phyloP scores from a whole-genome alignment of 192 early-diverging fungal genomes.

The Coemansia biformis region DNA sequence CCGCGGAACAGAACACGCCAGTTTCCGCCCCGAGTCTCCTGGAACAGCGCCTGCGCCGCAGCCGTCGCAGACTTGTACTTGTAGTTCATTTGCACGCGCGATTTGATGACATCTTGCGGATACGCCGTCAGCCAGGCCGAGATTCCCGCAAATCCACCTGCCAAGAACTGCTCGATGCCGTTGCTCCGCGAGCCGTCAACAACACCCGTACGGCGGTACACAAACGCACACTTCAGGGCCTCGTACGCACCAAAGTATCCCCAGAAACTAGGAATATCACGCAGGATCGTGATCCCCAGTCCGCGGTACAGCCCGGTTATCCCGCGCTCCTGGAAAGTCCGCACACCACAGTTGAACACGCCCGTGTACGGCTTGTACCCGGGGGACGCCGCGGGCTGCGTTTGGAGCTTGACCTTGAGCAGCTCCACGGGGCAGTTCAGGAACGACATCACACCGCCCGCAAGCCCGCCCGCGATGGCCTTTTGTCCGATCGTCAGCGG shows the following conservation, averaged over 20 bases:
- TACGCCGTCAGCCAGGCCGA: slow-evolving; percentile 79
- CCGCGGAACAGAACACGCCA: slow-evolving; percentile 50
- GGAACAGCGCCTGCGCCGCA: slow-evolving; percentile 54
- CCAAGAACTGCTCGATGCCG: slow-evolving; percentile 59
- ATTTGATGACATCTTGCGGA: slow-evolving; percentile 81
- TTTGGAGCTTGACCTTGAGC: slow-evolving; percentile 89
- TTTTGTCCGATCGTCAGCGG: slow-evolving; percentile 67
- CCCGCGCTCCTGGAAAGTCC: slow-evolving; percentile 61
- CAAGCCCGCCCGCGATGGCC: slow-evolving; percentile 81
- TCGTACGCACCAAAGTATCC: slow-evolving; percentile 81
- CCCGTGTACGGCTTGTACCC: slow-evolving; percentile 39
- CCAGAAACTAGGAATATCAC: slow-evolving; percentile 67
- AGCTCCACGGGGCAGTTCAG: slow-evolving; percentile 91
- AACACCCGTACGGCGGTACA: slow-evolving; percentile 51
- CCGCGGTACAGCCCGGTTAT: slow-evolving; percentile 69
- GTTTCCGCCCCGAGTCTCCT: slow-evolving; percentile 37
- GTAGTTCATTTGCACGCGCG: slow-evolving; percentile 54
- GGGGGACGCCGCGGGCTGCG: slow-evolving; percentile 56
- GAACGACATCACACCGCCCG: slow-evolving; percentile 75
- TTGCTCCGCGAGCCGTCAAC: slow-evolving; percentile 49
- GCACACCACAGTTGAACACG: slow-evolving; percentile 48
- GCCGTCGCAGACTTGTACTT: slow-evolving; percentile 48
- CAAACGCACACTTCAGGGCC: slow-evolving; percentile 71
- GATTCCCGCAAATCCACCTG: slow-evolving; percentile 75
- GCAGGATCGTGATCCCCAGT: slow-evolving; percentile 67